Evolutionary conservation across 768 basidiomycete species (phyloP).

Genomic region (Agaricus blazei): DNA sequence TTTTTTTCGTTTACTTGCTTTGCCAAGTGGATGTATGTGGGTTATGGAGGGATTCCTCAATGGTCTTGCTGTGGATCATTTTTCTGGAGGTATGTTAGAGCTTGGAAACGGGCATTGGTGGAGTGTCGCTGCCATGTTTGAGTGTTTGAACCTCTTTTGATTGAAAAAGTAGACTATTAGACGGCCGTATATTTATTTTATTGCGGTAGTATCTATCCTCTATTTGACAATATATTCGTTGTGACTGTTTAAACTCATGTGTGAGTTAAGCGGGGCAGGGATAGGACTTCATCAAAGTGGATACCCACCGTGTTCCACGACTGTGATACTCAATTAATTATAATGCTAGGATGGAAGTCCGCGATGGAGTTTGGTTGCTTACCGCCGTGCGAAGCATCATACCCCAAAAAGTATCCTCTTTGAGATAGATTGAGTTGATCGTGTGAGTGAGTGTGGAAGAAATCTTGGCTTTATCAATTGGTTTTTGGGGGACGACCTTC

Average conservation of each 20-base stretch:
- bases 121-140: background rate
- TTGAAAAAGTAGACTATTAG: slow-evolving; percentile 9
- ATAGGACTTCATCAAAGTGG: too few relatives aligned
- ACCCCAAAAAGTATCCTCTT: too few relatives aligned
- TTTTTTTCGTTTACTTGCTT: slow-evolving; percentile 7
- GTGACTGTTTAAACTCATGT: too few relatives aligned
- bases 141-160: background rate
- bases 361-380: background rate
- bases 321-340: too few relatives aligned
- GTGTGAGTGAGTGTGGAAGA: too few relatives aligned
- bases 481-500: too few relatives aligned
- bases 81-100: background rate
- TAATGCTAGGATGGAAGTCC: background rate
- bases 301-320: too few relatives aligned
- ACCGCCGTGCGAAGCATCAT: too few relatives aligned
- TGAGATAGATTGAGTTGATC: too few relatives aligned
- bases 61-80: background rate
- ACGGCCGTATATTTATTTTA: background rate
- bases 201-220: background rate
- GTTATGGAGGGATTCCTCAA: slow-evolving; percentile 4
- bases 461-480: too few relatives aligned
- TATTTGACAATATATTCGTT: too few relatives aligned
- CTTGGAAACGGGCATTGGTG: background rate
- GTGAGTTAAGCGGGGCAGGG: too few relatives aligned
- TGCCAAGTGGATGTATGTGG: slow-evolving; percentile 8